Evolutionary conservation across 768 basidiomycete species (phyloP).

Genomic region (Auriculariales sp.): DNA sequence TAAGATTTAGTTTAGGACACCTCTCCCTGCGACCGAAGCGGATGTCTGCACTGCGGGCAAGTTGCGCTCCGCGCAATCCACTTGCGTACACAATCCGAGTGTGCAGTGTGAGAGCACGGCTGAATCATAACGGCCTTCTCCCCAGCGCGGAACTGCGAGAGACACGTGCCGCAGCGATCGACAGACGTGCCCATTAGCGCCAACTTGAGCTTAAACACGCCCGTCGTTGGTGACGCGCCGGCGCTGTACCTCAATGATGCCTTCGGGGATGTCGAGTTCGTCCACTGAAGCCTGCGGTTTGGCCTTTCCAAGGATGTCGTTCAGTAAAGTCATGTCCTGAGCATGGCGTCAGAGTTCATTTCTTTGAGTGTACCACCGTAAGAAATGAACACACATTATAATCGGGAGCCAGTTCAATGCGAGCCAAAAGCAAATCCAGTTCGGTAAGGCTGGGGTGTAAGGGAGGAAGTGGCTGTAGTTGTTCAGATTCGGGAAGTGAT

Average conservation of each 20-base stretch:
- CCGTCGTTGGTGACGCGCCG: slow-evolving; percentile 47
- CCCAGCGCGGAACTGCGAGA: slow-evolving; percentile 48
- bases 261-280: slow-evolving; percentile 14
- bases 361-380: slow-evolving; percentile 8
- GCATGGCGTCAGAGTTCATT: slow-evolving; percentile 10
- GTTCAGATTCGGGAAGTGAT: no score
- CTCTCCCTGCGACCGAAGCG: neutral
- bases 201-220: slow-evolving; percentile 56
- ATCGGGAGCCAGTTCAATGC: slow-evolving; percentile 28
- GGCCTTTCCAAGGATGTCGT: slow-evolving; percentile 48
- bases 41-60: slow-evolving; percentile 47
- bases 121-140: slow-evolving; percentile 34
- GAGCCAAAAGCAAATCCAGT: slow-evolving; percentile 45
- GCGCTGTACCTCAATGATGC: slow-evolving; percentile 37
- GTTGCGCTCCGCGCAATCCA: slow-evolving; percentile 48
- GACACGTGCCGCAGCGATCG: slow-evolving; percentile 59
- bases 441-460: slow-evolving; percentile 33
- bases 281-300: slow-evolving; percentile 11
- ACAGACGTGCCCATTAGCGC: slow-evolving; percentile 46
- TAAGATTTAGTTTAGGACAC: no score
- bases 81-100: slow-evolving; percentile 44
- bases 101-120: slow-evolving; percentile 24
- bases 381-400: slow-evolving; percentile 33
- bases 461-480: no score
- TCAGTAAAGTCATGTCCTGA: slow-evolving; percentile 45